Base-by-base conservation (phyloP, 176 grass and related monocot species). In the Raddia guianensis region DNA sequence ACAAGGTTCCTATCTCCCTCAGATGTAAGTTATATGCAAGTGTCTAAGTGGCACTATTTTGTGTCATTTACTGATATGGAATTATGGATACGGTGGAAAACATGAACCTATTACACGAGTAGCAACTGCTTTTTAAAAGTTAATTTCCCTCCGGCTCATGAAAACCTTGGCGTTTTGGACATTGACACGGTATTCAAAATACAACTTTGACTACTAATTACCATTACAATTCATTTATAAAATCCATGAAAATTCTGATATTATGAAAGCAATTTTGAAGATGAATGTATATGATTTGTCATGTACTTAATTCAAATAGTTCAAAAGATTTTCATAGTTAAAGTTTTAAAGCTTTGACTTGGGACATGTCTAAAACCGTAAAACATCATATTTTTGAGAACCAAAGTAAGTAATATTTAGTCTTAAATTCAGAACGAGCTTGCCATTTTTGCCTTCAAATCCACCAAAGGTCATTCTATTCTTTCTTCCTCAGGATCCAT, bases 1-100 rank as follows among this genome's bases (percentile, higher is more conserved):
- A 93, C 96, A 57, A 86, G 96, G 79, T 98, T 98, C 83, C 88
- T 98, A 59, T 82, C 92, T 79, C 88, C 92, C 52, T 66, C 88
- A 19, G 90, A 98, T 82, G 92, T 98, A 93, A 91, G 84, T 79
- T 47, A 18, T 49, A 43, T 63, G 57, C 64, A 57, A 15, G 46
- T 77, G 49, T n/a, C 27, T 56, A 49, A 15, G 46, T 77, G 49
- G 33, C 16, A n/a, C 42, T 43, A 6, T 43, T 40, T 11, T 75
- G 19, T 47, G 66, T 27, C 73, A 40, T 44, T 49, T 46, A 14
- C 12, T 40, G 33, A 32, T 49, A 50, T 15, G n/a, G n/a, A n/a
- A n/a, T n/a, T n/a, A n/a, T n/a, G 34, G 18, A 32, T 49, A 50
- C 11, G 34, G 19, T 43, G 34, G 42, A 34, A 72, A 82, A 51